Conservation (phyloP, 768 basidiomycete species). For the Psilocybe subaeruginosa region DNA sequence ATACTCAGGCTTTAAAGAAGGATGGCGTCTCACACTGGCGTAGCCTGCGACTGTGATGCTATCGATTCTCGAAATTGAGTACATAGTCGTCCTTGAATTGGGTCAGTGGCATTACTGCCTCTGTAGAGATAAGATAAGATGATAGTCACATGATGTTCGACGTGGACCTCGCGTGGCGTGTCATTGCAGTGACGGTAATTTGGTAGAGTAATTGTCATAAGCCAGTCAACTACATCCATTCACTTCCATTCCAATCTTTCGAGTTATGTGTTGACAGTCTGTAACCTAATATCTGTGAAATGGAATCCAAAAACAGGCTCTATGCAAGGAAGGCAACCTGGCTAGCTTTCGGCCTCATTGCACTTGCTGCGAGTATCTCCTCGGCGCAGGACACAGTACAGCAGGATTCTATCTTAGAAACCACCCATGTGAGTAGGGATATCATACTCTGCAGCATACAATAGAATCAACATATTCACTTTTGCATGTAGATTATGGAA, state of each 20-base stretch:
- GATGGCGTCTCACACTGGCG: too few species aligned
- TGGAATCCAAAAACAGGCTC: slow-evolving; percentile 32
- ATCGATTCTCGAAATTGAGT: too few species aligned
- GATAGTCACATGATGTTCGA: slow-evolving; percentile 24
- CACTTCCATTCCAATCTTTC: slow-evolving; percentile 1
- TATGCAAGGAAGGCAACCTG: slow-evolving; percentile 53
- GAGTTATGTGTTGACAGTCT: slow-evolving; percentile 19
- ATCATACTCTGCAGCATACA: neutral
- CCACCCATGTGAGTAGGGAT: slow-evolving; percentile 28
- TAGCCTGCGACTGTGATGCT: too few species aligned
- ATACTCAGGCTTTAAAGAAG: too few species aligned
- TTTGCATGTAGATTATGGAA: slow-evolving; percentile 17
- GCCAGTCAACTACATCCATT: neutral
- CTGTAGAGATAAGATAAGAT: slow-evolving; percentile 16
- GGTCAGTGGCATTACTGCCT: neutral
- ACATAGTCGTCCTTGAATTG: too few species aligned
- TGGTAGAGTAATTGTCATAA: neutral
- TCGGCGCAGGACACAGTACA: slow-evolving; percentile 42
- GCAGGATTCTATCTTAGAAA: slow-evolving; percentile 32
- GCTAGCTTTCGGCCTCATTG: slow-evolving; percentile 63
- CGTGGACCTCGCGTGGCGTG: slow-evolving; percentile 27
- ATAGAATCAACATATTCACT: neutral
- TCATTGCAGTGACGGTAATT: slow-evolving; percentile 1
- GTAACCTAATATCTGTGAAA: slow-evolving; percentile 18
- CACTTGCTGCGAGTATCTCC: slow-evolving; percentile 46